These are phyloP conservation scores for Phaeosphaeria sp. DNA, from an alignment of 2,329 filamentous ascomycete genomes.

Conservation along the genomic window DNA sequence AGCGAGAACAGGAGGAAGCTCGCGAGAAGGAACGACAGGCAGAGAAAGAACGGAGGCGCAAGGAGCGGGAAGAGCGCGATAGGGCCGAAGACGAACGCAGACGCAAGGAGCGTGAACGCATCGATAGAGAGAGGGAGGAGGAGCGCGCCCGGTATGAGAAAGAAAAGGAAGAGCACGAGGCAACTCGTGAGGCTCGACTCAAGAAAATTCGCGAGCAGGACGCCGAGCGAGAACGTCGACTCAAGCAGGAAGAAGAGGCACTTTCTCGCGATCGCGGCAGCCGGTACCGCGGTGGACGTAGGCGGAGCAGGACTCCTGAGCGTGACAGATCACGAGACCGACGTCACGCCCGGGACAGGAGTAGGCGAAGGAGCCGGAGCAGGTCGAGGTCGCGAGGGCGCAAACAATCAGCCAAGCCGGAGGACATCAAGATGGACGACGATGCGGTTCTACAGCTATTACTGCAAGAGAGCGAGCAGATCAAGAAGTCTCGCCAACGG, in stretches of 20 bases:
- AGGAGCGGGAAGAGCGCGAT: constrained; percentile 39
- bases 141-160: constrained; percentile 56
- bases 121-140: constrained; percentile 56
- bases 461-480: constrained; percentile 46
- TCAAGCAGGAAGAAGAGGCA: constrained; percentile 60
- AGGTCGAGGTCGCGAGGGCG: constrained; percentile 31
- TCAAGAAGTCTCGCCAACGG: constrained; percentile 46
- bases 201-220: constrained; percentile 45
- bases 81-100: constrained; percentile 41
- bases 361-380: constrained; percentile 28
- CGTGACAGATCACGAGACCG: constrained; percentile 28
- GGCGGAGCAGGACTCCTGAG: constrained; percentile 34
- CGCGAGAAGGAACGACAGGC: constrained; percentile 55
- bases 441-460: constrained; percentile 43
- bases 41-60: constrained; percentile 51
- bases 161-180: constrained; percentile 50
- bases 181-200: constrained; percentile 53
- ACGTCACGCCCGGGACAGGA: constrained; percentile 31
- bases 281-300: constrained; percentile 36
- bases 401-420: constrained; percentile 30
- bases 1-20: constrained; percentile 54
- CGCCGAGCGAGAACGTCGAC: constrained; percentile 41
- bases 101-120: constrained; percentile 36
- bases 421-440: constrained; percentile 48
- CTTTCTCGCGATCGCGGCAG: constrained; percentile 58